phyloP scores from a whole-genome alignment of 495 filamentous ascomycete genomes.

The Astrocystis sublimbata region DNA sequence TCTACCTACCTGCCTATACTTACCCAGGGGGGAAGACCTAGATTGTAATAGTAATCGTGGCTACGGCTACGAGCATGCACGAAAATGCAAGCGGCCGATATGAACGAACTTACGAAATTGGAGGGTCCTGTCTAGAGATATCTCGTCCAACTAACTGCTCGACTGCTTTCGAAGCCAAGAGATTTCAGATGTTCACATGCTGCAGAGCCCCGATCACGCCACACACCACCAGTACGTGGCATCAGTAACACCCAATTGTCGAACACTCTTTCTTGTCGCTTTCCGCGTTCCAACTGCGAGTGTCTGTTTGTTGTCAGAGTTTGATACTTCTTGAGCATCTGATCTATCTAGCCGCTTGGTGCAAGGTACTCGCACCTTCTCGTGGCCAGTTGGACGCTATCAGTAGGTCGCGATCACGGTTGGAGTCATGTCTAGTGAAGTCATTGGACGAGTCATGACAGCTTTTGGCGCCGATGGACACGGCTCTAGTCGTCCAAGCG shows the following conservation, averaged over 20 bases:
- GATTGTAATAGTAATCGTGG: neutral
- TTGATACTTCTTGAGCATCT: neutral
- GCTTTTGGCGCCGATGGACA: too few relatives aligned
- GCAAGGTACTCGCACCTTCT: neutral
- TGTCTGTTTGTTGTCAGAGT: neutral
- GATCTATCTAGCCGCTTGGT: neutral
- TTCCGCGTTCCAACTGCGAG: neutral
- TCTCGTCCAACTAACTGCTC: too few relatives aligned
- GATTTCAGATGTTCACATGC: neutral
- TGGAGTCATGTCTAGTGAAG: neutral
- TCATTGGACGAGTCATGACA: too few relatives aligned
- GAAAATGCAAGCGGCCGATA: conserved; percentile 17
- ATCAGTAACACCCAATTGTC: conserved; percentile 2
- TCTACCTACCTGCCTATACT: neutral
- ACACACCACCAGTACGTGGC: conserved; percentile 6
- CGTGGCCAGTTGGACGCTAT: neutral
- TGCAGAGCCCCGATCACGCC: neutral
- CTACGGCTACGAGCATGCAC: conserved; percentile 10
- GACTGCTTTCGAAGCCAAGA: too few relatives aligned
- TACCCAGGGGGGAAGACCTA: too few relatives aligned
- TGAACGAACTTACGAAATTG: neutral
- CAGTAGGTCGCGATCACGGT: neutral
- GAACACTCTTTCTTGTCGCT: neutral
- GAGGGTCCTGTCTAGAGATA: too few relatives aligned
- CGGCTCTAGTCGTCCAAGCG: too few relatives aligned